Evolutionary conservation across 2,329 filamentous ascomycete genomes (phyloP), one percentile per base, ranked within the genome.

Genomic region (Chaetothyriales sp.): DNA sequence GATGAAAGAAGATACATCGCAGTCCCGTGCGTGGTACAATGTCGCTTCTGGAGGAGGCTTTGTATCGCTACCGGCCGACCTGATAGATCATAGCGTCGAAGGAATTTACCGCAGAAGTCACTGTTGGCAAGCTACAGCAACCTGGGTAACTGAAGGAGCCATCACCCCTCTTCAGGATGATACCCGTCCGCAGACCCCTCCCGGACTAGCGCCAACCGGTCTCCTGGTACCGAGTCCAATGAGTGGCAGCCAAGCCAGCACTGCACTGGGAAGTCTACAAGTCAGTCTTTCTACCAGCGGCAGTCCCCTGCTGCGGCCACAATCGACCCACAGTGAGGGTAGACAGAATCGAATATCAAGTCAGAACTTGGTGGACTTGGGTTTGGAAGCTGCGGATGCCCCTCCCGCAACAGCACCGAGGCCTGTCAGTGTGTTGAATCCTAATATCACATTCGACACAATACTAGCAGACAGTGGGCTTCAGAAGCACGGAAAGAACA

Each of bases 31-130:
- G 47, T 75, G 72, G 72, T 74, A 73, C 52, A 71, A 71, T 28
- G 70, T 74, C 45, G 81, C 85, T 2, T 86, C 84, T 40, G 75
- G 78, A 43, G 73, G 73, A 20, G 77, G 76, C 44, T 73, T 83
- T 7, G 80, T 84, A 44, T 76, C 70, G 54, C 65, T 85, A 5
- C 81, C 82, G 1, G 75, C 75, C 0, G 80, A 85, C 60, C 69
- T 83, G 22, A 77, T 85, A 44, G 77, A 82, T 57, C 76, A 84
- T 59, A 78, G 82, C 18, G 76, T 82, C 1, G 82, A 86, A 61
- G 81, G 78, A 45, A 76, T 83, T 44, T 86, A 84, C 65, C 75
- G 78, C 15, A 77, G 82, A 44, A 82, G 78, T 55, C 82, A 86
- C 63, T 85, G 82, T 66, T 86, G 82, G 82, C 68, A 74, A 53